Evolutionary conservation across 495 filamentous ascomycete genomes (phyloP).

Genomic region (Daldinia vernicosa): DNA sequence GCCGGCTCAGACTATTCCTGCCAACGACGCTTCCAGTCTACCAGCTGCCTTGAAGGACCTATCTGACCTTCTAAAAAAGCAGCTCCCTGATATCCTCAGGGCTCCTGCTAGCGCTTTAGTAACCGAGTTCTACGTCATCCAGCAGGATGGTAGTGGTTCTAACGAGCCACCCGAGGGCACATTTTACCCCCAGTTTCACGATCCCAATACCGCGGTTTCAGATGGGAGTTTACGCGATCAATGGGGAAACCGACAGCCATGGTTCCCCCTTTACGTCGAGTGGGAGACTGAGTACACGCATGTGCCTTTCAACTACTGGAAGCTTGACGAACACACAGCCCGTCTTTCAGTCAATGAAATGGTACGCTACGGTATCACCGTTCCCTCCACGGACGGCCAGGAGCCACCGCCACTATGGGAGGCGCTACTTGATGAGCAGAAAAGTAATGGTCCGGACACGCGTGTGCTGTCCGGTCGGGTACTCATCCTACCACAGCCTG

Average conservation of each 20-base stretch:
- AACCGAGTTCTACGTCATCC: not conserved
- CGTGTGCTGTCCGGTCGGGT: slow-evolving; percentile 50
- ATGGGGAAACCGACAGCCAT: slow-evolving; percentile 58
- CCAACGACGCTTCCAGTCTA: not conserved
- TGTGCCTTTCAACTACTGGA: slow-evolving; percentile 50
- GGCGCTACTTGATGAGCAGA: slow-evolving; percentile 12
- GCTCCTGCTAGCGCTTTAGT: not conserved
- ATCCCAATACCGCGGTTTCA: slow-evolving; percentile 1
- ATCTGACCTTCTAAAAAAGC: not conserved
- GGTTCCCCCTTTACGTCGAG: slow-evolving; percentile 61
- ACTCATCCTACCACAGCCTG: slow-evolving; percentile 57
- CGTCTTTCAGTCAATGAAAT: slow-evolving; percentile 2
- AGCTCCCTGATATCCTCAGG: not conserved
- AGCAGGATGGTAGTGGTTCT: not conserved
- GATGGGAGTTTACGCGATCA: slow-evolving; percentile 42
- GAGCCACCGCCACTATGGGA: not conserved
- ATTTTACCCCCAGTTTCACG: slow-evolving; percentile 29
- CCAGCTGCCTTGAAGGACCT: not conserved
- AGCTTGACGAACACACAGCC: slow-evolving; percentile 26
- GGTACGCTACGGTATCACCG: slow-evolving; percentile 40
- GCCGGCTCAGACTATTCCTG: not conserved
- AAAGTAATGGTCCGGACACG: slow-evolving; percentile 35
- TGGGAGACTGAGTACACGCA: slow-evolving; percentile 64
- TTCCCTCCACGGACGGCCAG: not conserved
- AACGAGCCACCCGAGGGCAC: not conserved